Evolutionary conservation across 2,329 filamentous ascomycete genomes (phyloP), one percentile per base, ranked within the genome.

Genomic region (Huntiella savannae): DNA sequence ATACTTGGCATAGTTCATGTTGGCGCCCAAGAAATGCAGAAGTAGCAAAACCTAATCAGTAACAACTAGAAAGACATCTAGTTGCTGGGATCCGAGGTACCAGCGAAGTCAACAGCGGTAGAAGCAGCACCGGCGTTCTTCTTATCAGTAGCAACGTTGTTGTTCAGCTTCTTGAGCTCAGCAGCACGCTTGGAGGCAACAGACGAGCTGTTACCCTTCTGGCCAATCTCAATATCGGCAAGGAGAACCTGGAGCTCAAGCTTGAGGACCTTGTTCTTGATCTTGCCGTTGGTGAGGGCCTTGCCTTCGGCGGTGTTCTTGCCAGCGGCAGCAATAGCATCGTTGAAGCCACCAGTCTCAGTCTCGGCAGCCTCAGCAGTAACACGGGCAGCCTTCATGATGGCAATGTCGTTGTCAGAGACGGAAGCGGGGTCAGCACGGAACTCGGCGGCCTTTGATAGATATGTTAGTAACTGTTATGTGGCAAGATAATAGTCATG

Each of bases 191-290:
- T 43, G n/a, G 44, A 12, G 38, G 40, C 48, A 40, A 49, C 35
- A 5, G 28, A 36, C 13, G 39, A 40, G 40, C 37, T 40, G 44
- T 49, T 47, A 19, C 44, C 65, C 0, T 70, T 71, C 50, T 63
- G 59, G 55, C 73, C 58, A 45, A 73, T 69, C 58, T 69, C 59
- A 36, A 74, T 61, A 40, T 61, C 60, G 11, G 48, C 48, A 12
- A 48, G 36, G 48, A 72, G 54, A 2, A 69, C 64, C 54, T 71
- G 65, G 12, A 72, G 65, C 58, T 67, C 62, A 42, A 75, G 59
- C 62, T 75, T 75, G 45, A 74, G 58, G 17, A 75, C 69, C 62
- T 74, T 74, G 62, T 74, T 75, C 64, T 74, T 73, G 54, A 66
- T 74, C 61, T 74, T 74, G 53, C 71, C 48, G 33, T 46, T 62